Conservation (phyloP, 2,329 filamentous ascomycete species). For the Fusarium camptoceras region DNA sequence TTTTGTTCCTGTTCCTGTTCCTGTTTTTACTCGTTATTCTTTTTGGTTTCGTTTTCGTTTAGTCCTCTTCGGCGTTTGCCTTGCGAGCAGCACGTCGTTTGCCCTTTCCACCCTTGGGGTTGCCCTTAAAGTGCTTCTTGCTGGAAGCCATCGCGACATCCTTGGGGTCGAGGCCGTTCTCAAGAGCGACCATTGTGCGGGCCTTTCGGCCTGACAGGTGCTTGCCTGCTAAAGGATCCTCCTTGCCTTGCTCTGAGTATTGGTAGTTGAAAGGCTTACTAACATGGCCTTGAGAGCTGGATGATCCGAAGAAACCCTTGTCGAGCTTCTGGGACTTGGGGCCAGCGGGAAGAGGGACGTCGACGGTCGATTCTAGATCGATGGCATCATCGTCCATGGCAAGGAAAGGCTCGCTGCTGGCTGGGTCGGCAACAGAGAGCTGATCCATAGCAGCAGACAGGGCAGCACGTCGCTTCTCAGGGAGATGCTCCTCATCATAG, state of each 20-base stretch:
- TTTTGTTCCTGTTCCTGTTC: conserved; percentile 66
- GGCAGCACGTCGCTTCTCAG: conserved; percentile 79
- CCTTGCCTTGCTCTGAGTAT: conserved; percentile 82
- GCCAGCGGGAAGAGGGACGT: conserved; percentile 69
- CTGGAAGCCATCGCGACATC: conserved; percentile 74
- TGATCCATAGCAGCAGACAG: conserved; percentile 65
- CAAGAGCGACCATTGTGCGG: conserved; percentile 81
- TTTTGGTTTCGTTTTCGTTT: conserved; percentile 48
- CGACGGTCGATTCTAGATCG: conserved; percentile 55
- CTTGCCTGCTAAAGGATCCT: conserved; percentile 62
- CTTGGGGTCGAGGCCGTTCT: conserved; percentile 85
- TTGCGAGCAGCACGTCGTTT: conserved; percentile 52
- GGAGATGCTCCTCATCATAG: conserved; percentile 85
- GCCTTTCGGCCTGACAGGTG: conserved; percentile 86
- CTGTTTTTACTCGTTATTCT: conserved; percentile 54
- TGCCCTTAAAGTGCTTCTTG: conserved; percentile 97
- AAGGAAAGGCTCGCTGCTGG: conserved; percentile 40
- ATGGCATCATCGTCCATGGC: conserved; percentile 50
- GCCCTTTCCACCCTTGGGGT: conserved; percentile 69
- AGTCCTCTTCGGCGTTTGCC: conserved; percentile 39
- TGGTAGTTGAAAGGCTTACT: conserved; percentile 89
- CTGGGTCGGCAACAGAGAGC: conserved; percentile 54
- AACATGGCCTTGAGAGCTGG: conserved; percentile 73
- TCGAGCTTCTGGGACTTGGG: conserved; percentile 83
- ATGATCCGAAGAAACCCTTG: conserved; percentile 85